Evolutionary conservation across 805 yeast species (phyloP).

Genomic region (Nakazawaea molendinolei): DNA sequence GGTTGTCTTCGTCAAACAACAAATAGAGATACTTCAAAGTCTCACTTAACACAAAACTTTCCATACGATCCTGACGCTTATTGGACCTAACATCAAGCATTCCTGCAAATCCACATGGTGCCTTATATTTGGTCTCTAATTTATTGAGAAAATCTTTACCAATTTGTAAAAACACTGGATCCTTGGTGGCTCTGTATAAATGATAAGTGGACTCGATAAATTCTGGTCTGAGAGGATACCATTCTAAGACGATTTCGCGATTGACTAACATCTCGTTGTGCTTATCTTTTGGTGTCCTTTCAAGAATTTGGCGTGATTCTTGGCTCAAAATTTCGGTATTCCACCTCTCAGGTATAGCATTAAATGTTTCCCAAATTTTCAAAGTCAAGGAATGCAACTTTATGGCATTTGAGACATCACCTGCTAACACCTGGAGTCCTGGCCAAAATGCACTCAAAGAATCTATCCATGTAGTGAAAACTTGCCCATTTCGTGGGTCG

Average conservation of each 20-base stretch:
- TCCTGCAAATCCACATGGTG: conserved; percentile 79
- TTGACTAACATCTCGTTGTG: conserved; percentile 20
- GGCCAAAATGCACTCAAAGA: conserved; percentile 85
- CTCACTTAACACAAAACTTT: conserved; percentile 83
- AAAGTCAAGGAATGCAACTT: conserved; percentile 52
- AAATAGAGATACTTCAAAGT: conserved; percentile 78
- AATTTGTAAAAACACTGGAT: conserved; percentile 72
- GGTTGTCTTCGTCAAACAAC: conserved; percentile 66
- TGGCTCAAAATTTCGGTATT: conserved; percentile 22
- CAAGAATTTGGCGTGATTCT: conserved; percentile 10
- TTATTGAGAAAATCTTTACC: conserved; percentile 62
- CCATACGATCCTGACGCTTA: conserved; percentile 74
- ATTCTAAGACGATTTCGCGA: conserved; percentile 54
- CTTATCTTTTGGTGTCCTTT: conserved; percentile 16
- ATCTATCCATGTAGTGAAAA: conserved; percentile 69
- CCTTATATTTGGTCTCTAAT: conserved; percentile 43
- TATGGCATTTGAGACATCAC: conserved; percentile 63
- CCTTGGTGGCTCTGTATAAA: conserved; percentile 75
- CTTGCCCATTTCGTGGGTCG: conserved; percentile 43
- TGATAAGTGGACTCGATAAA: conserved; percentile 85
- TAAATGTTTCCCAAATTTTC: conserved; percentile 76
- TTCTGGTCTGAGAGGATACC: conserved; percentile 94
- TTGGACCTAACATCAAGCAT: conserved; percentile 61
- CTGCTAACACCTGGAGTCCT: conserved; percentile 74
- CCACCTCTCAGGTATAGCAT: conserved; percentile 90